Base-by-base conservation (phyloP, 1,284 basidiomycete species). In the Malassezia psittaci region DNA sequence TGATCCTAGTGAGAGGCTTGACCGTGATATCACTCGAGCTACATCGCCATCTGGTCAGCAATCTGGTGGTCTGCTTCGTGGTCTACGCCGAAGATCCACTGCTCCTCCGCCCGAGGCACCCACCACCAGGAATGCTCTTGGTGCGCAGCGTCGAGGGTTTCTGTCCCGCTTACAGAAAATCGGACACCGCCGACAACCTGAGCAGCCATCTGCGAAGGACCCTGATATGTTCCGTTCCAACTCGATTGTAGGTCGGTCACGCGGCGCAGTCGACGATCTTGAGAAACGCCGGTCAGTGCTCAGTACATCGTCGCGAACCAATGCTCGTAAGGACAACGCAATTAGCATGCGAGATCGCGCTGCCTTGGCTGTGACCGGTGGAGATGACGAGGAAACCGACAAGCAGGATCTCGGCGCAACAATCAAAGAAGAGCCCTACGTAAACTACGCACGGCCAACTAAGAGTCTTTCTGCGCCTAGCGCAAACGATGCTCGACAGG, bases 241-340 rank as follows among this genome's bases (percentile, higher is more conserved):
- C 47, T 38, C 47, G 35, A 48, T 48, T 16, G 36, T 39, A 12
- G 47, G 47, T 16, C 47, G 47, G 16, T 21, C 47, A 24, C 34
- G 37, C 47, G 6, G 16, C 33, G 45, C 45, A 21, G 34, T 47
- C 16, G 33, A 16, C 45, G 45, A 47, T 18, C 34, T 47, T 21
- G 45, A 47, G 33, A 33, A 18, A 21, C 35, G 32, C 9, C 13
- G 15, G 19, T 39, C 47, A 34, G 24, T 33, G 33, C 8, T 34
- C 29, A 13, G 24, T 16, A 9, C 13, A 15, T n/a, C 15, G 43
- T 15, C 43, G 43, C 45, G 34, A 16, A 29, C 34, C 16, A 18
- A 33, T n/a, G 21, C 38, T 24, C 47, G 53, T 9, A 48, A 45
- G 29, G 53, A 55, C 21, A 40, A 43, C 40, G 53, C 48, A 5